Evolutionary conservation across 768 basidiomycete genomes (phyloP), one percentile per base, ranked within the genome.

Genomic region (Lentinula edodes): DNA sequence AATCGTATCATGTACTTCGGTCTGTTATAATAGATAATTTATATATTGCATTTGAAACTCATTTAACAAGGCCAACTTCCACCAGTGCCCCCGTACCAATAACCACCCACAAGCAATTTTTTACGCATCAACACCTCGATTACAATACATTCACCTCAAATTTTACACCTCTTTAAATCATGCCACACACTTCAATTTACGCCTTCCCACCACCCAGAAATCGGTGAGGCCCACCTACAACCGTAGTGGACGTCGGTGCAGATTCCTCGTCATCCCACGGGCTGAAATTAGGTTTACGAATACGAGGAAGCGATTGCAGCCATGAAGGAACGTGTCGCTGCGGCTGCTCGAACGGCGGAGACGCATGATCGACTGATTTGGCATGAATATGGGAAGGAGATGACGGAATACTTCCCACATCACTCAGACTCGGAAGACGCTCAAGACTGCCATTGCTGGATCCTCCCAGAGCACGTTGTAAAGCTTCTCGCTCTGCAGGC

Each of bases 401-500:
- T n/a, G 87, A 78, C 45, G 88, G 85, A 60, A 89, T 84, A 71
- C 80, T 88, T 61, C 84, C 84, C 52, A 91, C 89, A 65, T 90
- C 88, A 66, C 87, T 88, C 62, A 91, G 76, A 73, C 88, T 90
- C 23, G 90, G 89, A 60, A 92, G 78, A 39, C 87, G 83, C 73
- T 92, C 90, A 34, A 60, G 80, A 69, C 89, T 91, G 58, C 84
- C 78, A 72, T 90, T 91, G 52, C 85, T 80, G 62, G 87, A 87
- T 15, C 87, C 83, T 52, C 88, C 87, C 13, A 93, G 73, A n/a
- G 83, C 89, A 57, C 91, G 87, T 66, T 90, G 86, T 36, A 95
- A 80, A 55, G 82, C 91, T 73, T 92, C 89, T 46, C 92, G 89
- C 79, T 95, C 92, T 64, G 87, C 91, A 58, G 88, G 89, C 64